Percentiles rank a stretch among this genome's conserved stretches.
phyloP scores from a whole-genome alignment of 371 early-diverging fungal genomes.

The Apophysomyces trapeziformis region DNA sequence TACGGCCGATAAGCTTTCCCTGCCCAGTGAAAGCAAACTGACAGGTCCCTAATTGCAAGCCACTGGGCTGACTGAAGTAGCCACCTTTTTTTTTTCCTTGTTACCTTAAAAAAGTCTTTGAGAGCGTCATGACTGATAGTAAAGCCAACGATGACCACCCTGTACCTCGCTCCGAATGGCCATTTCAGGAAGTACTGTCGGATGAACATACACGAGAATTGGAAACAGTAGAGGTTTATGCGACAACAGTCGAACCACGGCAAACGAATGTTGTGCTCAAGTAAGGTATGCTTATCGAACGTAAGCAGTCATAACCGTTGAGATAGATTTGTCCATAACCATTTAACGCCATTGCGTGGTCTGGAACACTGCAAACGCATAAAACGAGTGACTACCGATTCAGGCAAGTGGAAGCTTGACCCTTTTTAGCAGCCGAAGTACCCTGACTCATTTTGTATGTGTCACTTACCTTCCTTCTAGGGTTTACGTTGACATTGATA shows the following conservation, averaged over 20 bases:
- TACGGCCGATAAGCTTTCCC: no score
- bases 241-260: slow-evolving; percentile 43
- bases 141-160: slow-evolving; percentile 4
- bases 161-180: slow-evolving; percentile 42
- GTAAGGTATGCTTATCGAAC: slow-evolving; percentile 23
- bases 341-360: slow-evolving; percentile 38
- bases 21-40: no score
- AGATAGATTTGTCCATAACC: slow-evolving; percentile 46
- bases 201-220: slow-evolving; percentile 46
- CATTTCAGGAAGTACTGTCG: slow-evolving; percentile 43
- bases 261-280: slow-evolving; percentile 44
- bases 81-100: neutral
- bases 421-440: neutral
- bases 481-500: slow-evolving; percentile 33
- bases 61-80: neutral
- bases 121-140: neutral
- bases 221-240: slow-evolving; percentile 44
- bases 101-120: neutral
- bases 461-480: slow-evolving; percentile 1
- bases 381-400: slow-evolving; percentile 26
- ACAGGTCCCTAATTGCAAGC: slow-evolving; percentile 2
- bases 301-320: neutral
- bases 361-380: slow-evolving; percentile 54
- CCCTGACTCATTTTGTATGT: neutral
- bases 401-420: slow-evolving; percentile 8